phyloP scores from a whole-genome alignment of 2,329 filamentous ascomycete genomes.

The Xylaria polymorpha region DNA sequence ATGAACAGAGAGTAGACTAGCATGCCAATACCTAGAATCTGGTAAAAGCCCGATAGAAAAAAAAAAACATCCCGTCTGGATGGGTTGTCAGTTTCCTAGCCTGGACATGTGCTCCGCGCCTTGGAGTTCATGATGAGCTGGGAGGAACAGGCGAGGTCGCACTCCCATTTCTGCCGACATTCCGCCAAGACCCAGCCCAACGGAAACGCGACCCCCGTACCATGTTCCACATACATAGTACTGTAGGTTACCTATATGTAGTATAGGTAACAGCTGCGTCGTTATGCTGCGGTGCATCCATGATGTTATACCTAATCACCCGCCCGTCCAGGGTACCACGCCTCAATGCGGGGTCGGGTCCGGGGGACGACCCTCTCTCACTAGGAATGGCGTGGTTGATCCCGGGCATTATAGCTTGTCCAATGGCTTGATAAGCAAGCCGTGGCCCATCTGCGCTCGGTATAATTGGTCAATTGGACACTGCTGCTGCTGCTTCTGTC shows the following conservation, averaged over 20 bases:
- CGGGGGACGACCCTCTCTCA: not conserved
- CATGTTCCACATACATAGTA: conserved; percentile 3
- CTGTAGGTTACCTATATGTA: no score
- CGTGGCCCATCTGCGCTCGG: not conserved
- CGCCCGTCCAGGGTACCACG: conserved; percentile 11
- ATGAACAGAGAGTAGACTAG: not conserved
- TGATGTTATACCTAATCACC: not conserved
- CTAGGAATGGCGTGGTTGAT: conserved; percentile 12
- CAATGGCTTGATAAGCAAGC: conserved; percentile 33
- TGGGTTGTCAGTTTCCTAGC: conserved; percentile 12
- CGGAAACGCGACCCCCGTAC: conserved; percentile 23
- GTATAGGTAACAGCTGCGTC: conserved; percentile 14
- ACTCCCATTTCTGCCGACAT: conserved; percentile 27
- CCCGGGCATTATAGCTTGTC: conserved; percentile 13
- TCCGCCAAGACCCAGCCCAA: conserved; percentile 27
- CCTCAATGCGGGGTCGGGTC: conserved; percentile 30
- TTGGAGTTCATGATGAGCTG: not conserved
- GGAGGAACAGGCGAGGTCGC: conserved; percentile 2
- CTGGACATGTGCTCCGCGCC: conserved; percentile 17
- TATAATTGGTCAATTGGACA: conserved; percentile 31
- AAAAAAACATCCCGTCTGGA: not conserved
- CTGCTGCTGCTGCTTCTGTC: not conserved
- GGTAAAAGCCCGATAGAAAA: not conserved
- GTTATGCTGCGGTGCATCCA: conserved; percentile 9
- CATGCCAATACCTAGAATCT: conserved; percentile 22